phyloP scores from a whole-genome alignment of 202 grass and related monocot species.

The Carex sylvatica region DNA sequence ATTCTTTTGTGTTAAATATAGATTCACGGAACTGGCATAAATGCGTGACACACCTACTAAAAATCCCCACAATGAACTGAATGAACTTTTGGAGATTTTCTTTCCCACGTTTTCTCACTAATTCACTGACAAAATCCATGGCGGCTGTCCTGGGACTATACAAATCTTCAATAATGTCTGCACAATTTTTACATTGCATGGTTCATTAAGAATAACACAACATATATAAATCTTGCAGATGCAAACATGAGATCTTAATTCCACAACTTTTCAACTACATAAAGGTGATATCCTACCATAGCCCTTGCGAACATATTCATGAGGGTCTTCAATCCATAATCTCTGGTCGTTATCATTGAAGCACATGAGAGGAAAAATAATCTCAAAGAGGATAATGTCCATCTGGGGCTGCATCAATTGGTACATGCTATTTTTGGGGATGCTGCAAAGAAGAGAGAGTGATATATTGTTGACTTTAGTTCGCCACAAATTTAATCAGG shows the following conservation, averaged over 20 bases:
- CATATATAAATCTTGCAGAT: not conserved
- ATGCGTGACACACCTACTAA: slow-evolving; percentile 41
- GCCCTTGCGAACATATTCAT: slow-evolving; percentile 97
- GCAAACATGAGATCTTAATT: not conserved
- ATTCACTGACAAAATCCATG: slow-evolving; percentile 87
- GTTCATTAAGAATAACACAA: slow-evolving; percentile 11
- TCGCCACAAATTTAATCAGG: not conserved
- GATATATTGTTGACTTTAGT: not conserved
- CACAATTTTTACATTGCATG: slow-evolving; percentile 17
- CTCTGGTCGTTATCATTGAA: slow-evolving; percentile 90
- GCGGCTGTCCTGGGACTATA: slow-evolving; percentile 79
- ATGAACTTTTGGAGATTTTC: slow-evolving; percentile 77
- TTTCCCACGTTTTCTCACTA: slow-evolving; percentile 79
- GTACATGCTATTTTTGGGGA: slow-evolving; percentile 90
- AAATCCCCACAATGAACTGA: slow-evolving; percentile 74
- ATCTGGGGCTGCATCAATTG: slow-evolving; percentile 89
- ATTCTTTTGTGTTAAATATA: slow-evolving; percentile 9
- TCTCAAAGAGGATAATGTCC: slow-evolving; percentile 83
- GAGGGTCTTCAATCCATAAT: slow-evolving; percentile 96
- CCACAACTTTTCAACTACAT: not conserved
- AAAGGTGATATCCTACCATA: slow-evolving; percentile 64
- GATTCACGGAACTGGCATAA: slow-evolving; percentile 9
- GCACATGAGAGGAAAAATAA: slow-evolving; percentile 97
- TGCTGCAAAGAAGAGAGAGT: slow-evolving; percentile 49
- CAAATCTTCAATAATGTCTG: slow-evolving; percentile 85